Base-by-base conservation (phyloP, 2,329 filamentous ascomycete species). In the Aspergillus japonicus region DNA sequence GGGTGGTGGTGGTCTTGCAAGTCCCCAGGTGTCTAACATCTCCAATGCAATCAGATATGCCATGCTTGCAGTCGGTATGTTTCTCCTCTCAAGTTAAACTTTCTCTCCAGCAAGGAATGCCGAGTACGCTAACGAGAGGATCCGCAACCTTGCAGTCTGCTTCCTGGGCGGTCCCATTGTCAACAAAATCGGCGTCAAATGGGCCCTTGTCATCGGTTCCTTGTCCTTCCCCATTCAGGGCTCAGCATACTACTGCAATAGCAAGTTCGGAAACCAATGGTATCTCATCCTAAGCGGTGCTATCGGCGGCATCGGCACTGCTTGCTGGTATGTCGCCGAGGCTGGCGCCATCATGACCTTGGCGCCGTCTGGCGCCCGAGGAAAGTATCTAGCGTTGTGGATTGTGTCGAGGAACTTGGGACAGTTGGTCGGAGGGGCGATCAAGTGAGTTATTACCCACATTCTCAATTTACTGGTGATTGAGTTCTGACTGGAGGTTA, bases 261-360 rank as follows among this genome's bases (percentile, higher is more conserved):
- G 77, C 67, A 80, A 80, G 63, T 81, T 79, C 59, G 79, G 79
- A 4, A 81, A 74, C 47, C 78, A 81, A 67, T 81, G 79, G 75
- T 78, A 77, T 53, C 73, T 78, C n/a, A 76, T 78, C 50, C 66
- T 78, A 6, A 73, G 74, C 8, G 75, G 75, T 44, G 73, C 73
- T 52, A 67, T 78, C 42, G 71, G 69, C 14, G 77, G 76, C 2
- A 69, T 77, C 10, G 77, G 77, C 4, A 78, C 75, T 6, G 80
- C 78, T 1, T 80, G 77, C 47, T 81, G 79, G 80, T 82, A 82
- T 59, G 80, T 82, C 8, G 80, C 80, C 0, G 80, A 82, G 60
- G 78, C 78, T 1, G 80, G 80, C 14, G 74, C 77, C 4, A 81
- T 82, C 64, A 80, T 82, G 77, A 80, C 79, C 0, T 73, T 82